Base-by-base conservation (phyloP, 2,329 filamentous ascomycete genomes). In the Trichothecium roseum region DNA sequence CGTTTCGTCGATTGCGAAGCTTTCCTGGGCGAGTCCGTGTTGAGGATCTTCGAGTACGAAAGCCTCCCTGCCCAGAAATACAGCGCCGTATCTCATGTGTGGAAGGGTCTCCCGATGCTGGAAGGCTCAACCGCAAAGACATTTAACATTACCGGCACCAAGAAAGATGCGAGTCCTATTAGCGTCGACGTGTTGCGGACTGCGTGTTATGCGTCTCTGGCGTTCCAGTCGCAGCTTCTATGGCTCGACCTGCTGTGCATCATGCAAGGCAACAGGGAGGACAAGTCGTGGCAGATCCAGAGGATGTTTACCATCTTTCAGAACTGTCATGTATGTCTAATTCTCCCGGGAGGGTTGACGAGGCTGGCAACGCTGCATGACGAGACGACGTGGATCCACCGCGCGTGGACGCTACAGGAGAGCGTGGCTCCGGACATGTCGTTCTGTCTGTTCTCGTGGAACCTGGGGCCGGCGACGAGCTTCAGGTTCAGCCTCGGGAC, bases 371-470 rank as follows among this genome's bases (percentile, higher is more conserved):
- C 32, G 14, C 35, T 44, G 4, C 15, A 17, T 16, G 40, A 42
- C 22, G 31, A 38, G n/a, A 47, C 46, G 8, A 18, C 39, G 13
- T 49, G 46, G 46, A 42, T 47, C 7, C 32, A 42, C 12, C 37
- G 46, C 8, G 45, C 43, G 3, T 47, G 46, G 45, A 49, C 46
- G 4, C 43, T 47, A 3, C 45, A 47, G 39, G 45, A 47, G 40
- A 44, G 40, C 8, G 32, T 49, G 15, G 39, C 37, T 12, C 46
- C 46, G 12, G 18, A 36, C 18, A 29, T 24, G 4, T 22, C 35
- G 27, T 35, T 30, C 18, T 37, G 29, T 20, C 20, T 46, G 13
- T 46, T 47, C 28, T 14, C 30, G 7, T 48, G 44, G 38, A 18
- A n/a, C 8, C 27, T 22, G 31, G 36, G 36, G 18, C 12, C 18